phyloP scores from a whole-genome alignment of 179 eudicot genomes.

The Silene noctiflora region DNA sequence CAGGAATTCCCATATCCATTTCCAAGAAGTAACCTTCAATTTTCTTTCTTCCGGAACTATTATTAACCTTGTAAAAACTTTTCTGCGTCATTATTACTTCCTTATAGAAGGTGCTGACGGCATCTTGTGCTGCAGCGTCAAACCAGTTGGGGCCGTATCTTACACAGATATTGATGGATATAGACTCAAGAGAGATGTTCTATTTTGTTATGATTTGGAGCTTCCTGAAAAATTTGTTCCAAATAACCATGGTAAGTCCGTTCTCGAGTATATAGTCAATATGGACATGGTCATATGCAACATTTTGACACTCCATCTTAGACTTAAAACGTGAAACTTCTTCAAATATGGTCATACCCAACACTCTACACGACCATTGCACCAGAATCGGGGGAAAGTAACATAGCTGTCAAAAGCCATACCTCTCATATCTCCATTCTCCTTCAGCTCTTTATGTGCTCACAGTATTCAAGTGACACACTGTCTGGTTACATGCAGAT shows the following conservation, averaged over 20 bases:
- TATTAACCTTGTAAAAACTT: background rate
- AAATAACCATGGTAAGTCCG: constrained; percentile 51
- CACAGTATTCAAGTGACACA: background rate
- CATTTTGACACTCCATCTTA: no score
- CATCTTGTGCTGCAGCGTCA: constrained; percentile 37
- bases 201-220: constrained; percentile 86
- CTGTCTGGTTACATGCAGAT: constrained; percentile 40
- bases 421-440: no score
- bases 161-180: constrained; percentile 78
- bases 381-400: no score
- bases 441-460: no score
- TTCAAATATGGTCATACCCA: no score
- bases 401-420: no score
- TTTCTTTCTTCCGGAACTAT: background rate
- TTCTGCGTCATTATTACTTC: background rate
- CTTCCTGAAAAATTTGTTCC: constrained; percentile 81
- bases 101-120: constrained; percentile 14
- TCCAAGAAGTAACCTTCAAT: constrained; percentile 43
- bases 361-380: no score
- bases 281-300: no score
- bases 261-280: background rate
- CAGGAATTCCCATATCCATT: constrained; percentile 69
- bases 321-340: no score
- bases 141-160: constrained; percentile 83
- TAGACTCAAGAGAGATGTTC: constrained; percentile 83